Conservation (phyloP, 1,284 basidiomycete genomes). For the Trichosporon sp. region DNA sequence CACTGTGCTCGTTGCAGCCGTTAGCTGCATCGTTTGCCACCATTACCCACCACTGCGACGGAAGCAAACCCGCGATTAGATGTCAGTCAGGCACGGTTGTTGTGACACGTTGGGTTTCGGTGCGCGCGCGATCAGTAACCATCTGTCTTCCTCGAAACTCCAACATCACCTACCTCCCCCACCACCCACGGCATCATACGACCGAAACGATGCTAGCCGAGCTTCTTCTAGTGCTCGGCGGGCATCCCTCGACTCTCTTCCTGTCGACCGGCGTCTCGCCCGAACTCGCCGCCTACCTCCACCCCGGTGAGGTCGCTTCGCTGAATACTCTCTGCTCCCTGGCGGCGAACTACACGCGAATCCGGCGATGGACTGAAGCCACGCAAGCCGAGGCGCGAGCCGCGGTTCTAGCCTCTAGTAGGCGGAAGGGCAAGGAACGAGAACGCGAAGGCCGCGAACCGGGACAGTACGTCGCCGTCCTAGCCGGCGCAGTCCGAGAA, state of each 20-base stretch:
- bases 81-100: conserved; percentile 15
- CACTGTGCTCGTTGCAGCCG: too few species aligned
- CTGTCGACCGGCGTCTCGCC: conserved; percentile 61
- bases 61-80: conserved; percentile 4
- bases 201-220: conserved; percentile 75
- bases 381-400: conserved; percentile 28
- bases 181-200: not conserved
- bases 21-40: too few species aligned
- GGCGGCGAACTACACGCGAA: conserved; percentile 69
- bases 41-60: not conserved
- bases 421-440: conserved; percentile 23
- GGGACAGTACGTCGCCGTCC: conserved; percentile 69
- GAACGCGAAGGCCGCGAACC: conserved; percentile 42
- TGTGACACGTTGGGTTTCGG: conserved; percentile 8
- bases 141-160: too few species aligned
- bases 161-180: not conserved
- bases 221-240: conserved; percentile 76
- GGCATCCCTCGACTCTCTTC: conserved; percentile 80
- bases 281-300: conserved; percentile 70
- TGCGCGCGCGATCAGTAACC: not conserved
- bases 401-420: conserved; percentile 31
- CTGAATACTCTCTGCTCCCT: conserved; percentile 72
- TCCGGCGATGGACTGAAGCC: conserved; percentile 60
- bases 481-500: conserved; percentile 70
- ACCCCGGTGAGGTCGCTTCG: conserved; percentile 81